A percentile compares a stretch with the other conserved stretches of the same genome.
Evolutionary conservation across 1,139 yeast genomes (phyloP).

Genomic region (Chernovozyma sophiae-reginae): DNA sequence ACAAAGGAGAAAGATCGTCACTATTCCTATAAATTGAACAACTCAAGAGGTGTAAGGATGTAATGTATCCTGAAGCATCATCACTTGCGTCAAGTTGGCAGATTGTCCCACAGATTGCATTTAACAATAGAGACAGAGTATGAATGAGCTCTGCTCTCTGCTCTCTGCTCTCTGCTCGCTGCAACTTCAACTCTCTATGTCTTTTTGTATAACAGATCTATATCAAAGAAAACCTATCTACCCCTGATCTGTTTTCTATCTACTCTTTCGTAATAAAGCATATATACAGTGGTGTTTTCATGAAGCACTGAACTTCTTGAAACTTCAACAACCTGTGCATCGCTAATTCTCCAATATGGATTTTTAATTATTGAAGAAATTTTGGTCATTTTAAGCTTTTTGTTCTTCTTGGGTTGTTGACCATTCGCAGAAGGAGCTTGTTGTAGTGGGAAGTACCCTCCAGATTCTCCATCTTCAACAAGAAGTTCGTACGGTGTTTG

Average conservation of each 20-base stretch:
- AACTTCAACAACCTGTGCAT: slow-evolving; percentile 63
- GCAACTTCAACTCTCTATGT: background rate
- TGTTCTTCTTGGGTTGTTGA: slow-evolving; percentile 1
- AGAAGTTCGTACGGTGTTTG: slow-evolving; percentile 43
- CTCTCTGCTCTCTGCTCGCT: no score
- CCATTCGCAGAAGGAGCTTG: slow-evolving; percentile 9
- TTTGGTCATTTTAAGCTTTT: slow-evolving; percentile 40
- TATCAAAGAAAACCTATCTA: no score
- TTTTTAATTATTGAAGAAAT: slow-evolving; percentile 50
- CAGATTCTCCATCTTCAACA: slow-evolving; percentile 27
- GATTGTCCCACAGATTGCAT: no score
- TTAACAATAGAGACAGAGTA: no score
- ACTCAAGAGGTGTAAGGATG: no score
- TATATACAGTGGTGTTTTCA: slow-evolving; percentile 73
- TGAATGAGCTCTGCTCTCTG: no score
- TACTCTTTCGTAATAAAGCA: slow-evolving; percentile 72
- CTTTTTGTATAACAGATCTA: background rate
- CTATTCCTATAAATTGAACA: no score
- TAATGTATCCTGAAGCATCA: no score
- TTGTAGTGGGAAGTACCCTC: slow-evolving; percentile 20
- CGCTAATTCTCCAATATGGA: slow-evolving; percentile 88
- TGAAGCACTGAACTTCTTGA: slow-evolving; percentile 55
- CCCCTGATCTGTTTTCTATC: slow-evolving; percentile 23
- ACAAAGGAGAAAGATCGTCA: no score
- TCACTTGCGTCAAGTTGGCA: no score